Base-by-base conservation (phyloP, 371 early-diverging fungal species). In the Rhizopus sp. region DNA sequence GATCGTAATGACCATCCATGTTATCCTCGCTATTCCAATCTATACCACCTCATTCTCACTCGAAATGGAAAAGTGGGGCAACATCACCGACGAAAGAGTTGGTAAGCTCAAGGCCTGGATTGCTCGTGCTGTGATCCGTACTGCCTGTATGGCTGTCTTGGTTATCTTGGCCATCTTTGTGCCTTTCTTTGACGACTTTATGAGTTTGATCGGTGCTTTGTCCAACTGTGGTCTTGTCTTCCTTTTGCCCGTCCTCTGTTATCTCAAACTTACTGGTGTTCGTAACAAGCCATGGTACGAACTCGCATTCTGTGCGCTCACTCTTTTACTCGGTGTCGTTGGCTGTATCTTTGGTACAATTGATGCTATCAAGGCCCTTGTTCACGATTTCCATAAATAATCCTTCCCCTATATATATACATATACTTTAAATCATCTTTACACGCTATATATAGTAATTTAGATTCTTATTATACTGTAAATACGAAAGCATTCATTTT, bases 1-100 rank as follows among this genome's bases (percentile, higher is more conserved):
- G 62, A 86, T 87, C 53, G 85, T 93, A 63, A 88, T 94, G 70
- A 91, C 93, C 0, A 82, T 88, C 33, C 94, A 94, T 65, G 93
- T 93, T 49, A 73, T 93, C 17, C 69, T 93, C 13, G 94, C 94
- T 40, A 88, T 90, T 52, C 95, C 94, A 3, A 84, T 94, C 31
- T 83, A 91, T 58, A 73, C 93, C 49, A 90, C 91, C 4, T 86
- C 93, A 5, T 91, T 95, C 61, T 86, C 91, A 37, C 71, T 87
- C 29, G 89, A 91, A 62, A 77, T 88, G 33, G 90, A 90, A 65
- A 60, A 75, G 8, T 85, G 77, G 39, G 34, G 77, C 37, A 62
- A 69, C 16, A 57, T 59, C 45, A 59, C 68, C 10, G 76, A 75
- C 10, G 70, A 71, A 30, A 53, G 62, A n/a, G 34, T 70, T 29